Evolutionary conservation across 2,329 filamentous ascomycete genomes (phyloP).

Genomic region (Alternaria arbusti): DNA sequence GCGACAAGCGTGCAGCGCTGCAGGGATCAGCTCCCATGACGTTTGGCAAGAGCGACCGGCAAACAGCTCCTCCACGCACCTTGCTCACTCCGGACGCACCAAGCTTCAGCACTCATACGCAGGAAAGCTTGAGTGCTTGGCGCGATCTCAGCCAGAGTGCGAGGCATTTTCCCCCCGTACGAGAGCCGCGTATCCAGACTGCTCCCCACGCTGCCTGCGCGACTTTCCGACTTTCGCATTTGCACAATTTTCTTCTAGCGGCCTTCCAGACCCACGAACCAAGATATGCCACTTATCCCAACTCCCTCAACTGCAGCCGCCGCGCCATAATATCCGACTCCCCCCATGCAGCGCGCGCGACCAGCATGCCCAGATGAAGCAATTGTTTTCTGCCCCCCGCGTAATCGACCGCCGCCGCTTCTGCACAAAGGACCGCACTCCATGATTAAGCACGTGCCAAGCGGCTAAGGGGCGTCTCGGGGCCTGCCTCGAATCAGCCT

Average conservation of each 20-base stretch:
- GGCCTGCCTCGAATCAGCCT: conserved; percentile 18
- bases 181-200: conserved; percentile 4
- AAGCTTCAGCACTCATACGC: conserved; percentile 7
- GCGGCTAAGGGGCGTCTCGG: conserved; percentile 17
- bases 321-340: conserved; percentile 2
- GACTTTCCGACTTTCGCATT: conserved; percentile 10
- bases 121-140: conserved; percentile 13
- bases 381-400: conserved; percentile 12
- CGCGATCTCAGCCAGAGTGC: not conserved
- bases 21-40: conserved; percentile 15
- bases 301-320: conserved; percentile 1
- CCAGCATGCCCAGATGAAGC: conserved; percentile 6
- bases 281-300: conserved; percentile 1
- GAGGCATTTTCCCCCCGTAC: conserved; percentile 18
- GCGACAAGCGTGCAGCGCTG: conserved; percentile 13
- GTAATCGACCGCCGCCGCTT: conserved; percentile 19
- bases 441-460: conserved; percentile 20
- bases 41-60: conserved; percentile 9
- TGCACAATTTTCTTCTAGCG: conserved; percentile 27
- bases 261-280: conserved; percentile 21
- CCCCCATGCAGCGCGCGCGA: conserved; percentile 8
- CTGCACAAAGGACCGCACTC: conserved; percentile 13
- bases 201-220: conserved; percentile 16
- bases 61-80: not conserved
- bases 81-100: conserved; percentile 2